These are phyloP conservation scores for Wickerhamiella siamensis DNA, from an alignment of 805 yeast genomes.

Conservation along the genomic window DNA sequence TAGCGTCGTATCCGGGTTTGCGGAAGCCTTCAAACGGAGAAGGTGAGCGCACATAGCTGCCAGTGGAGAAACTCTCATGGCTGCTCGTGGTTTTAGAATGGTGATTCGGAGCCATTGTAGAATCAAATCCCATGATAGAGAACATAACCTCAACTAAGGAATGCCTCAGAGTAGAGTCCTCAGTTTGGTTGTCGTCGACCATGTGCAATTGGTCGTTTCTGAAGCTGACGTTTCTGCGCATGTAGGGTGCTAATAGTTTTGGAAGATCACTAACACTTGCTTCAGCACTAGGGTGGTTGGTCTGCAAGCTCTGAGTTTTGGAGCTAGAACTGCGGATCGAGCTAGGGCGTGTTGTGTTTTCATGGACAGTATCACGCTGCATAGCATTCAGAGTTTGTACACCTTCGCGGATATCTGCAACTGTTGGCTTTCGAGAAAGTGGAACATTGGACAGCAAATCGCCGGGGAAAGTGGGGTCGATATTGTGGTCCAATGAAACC, in stretches of 20 bases:
- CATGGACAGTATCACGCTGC: not conserved
- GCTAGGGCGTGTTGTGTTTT: not conserved
- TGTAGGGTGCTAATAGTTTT: not conserved
- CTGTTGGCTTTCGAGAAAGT: conserved; percentile 17
- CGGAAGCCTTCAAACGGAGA: not conserved
- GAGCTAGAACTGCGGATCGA: not conserved
- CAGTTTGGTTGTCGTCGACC: conserved; percentile 6
- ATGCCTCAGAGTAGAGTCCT: conserved; percentile 13
- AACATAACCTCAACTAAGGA: conserved; percentile 17
- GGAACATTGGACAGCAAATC: conserved; percentile 76
- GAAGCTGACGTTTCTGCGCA: not conserved
- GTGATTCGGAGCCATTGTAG: conserved; percentile 1
- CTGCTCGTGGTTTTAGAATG: not conserved
- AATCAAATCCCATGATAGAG: conserved; percentile 14
- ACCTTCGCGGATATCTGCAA: not conserved
- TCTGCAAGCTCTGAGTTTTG: not conserved
- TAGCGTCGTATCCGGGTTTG: not conserved
- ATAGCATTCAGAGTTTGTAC: not conserved
- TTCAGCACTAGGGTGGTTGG: not conserved
- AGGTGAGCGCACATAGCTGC: not conserved
- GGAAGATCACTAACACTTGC: not conserved
- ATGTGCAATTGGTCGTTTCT: conserved; percentile 19
- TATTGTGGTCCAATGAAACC: conserved; percentile 6
- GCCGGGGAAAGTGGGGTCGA: conserved; percentile 48
- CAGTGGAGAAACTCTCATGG: not conserved